Evolutionary conservation across 1,284 basidiomycete genomes (phyloP).

Genomic region (Rhizoctonia solani): DNA sequence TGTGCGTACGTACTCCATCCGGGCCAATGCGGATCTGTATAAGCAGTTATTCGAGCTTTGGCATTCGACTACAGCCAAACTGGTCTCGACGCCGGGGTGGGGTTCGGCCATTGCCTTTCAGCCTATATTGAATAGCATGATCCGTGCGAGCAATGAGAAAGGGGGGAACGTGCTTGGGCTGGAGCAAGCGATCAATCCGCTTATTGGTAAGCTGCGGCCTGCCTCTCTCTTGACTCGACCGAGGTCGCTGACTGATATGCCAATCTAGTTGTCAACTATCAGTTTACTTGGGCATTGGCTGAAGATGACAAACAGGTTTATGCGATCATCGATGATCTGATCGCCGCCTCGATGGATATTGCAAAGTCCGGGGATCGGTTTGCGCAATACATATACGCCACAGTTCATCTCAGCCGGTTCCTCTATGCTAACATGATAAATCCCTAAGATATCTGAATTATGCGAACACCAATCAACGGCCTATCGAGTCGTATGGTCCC

Average conservation of each 20-base stretch:
- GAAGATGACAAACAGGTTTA: background rate
- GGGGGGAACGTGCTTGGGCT: slow-evolving; percentile 17
- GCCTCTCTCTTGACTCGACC: background rate
- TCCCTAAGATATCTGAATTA: slow-evolving; percentile 10
- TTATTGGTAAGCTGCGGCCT: slow-evolving; percentile 4
- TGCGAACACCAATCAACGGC: background rate
- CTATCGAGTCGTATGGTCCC: slow-evolving; percentile 1
- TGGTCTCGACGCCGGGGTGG: slow-evolving; percentile 1
- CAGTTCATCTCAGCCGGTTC: background rate
- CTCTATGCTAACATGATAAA: background rate
- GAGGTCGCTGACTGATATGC: background rate
- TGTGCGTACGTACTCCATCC: slow-evolving; percentile 5
- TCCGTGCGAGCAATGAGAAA: slow-evolving; percentile 5
- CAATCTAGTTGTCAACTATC: slow-evolving; percentile 16
- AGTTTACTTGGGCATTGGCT: slow-evolving; percentile 5
- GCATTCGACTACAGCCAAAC: background rate
- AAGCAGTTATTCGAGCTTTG: slow-evolving; percentile 1
- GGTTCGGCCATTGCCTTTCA: slow-evolving; percentile 12
- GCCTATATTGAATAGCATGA: slow-evolving; percentile 12
- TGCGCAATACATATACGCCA: background rate
- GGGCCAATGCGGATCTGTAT: background rate
- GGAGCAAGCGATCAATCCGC: background rate
- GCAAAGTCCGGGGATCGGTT: background rate
- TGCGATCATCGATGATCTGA: background rate
- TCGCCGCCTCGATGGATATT: background rate